A percentile compares a stretch with the other conserved stretches of the same genome.
These are phyloP conservation scores for Fomitopsis schrenkii DNA, from an alignment of 1,284 basidiomycete genomes.

Conservation along the genomic window DNA sequence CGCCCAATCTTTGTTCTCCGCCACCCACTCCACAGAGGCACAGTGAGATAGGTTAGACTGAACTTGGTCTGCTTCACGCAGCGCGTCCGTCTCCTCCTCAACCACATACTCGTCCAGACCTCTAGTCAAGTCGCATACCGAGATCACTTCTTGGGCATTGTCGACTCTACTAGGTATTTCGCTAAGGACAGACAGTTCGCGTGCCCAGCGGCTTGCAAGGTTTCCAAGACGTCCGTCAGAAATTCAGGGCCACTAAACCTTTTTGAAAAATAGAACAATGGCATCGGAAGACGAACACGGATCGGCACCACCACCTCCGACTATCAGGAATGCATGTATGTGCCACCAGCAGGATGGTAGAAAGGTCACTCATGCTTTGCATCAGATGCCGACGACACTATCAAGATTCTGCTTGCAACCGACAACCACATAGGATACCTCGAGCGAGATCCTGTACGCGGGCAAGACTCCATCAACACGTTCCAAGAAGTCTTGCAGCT, in stretches of 20 bases:
- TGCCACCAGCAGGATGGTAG: conserved; percentile 6
- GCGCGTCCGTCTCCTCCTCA: no score
- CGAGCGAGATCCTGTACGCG: conserved; percentile 92
- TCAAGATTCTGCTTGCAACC: conserved; percentile 85
- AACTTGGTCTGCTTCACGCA: no score
- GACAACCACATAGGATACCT: conserved; percentile 96
- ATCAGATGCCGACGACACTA: conserved; percentile 60
- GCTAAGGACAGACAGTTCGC: no score
- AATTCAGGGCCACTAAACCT: not conserved
- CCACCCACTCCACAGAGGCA: not conserved
- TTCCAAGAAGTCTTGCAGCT: conserved; percentile 93
- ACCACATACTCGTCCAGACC: no score
- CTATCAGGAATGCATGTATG: conserved; percentile 37
- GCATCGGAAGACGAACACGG: conserved; percentile 10
- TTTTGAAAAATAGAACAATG: conserved; percentile 1
- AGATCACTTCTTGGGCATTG: no score
- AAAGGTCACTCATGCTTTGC: not conserved
- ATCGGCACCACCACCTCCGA: conserved; percentile 12
- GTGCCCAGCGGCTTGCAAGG: not conserved
- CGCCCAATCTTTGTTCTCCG: not conserved
- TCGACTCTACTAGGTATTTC: no score
- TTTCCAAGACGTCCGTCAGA: not conserved
- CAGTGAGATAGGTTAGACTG: no score
- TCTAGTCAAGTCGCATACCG: no score
- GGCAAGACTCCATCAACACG: conserved; percentile 93